Evolutionary conservation across 768 basidiomycete genomes (phyloP).

Genomic region (Boletus vinaceobasis): DNA sequence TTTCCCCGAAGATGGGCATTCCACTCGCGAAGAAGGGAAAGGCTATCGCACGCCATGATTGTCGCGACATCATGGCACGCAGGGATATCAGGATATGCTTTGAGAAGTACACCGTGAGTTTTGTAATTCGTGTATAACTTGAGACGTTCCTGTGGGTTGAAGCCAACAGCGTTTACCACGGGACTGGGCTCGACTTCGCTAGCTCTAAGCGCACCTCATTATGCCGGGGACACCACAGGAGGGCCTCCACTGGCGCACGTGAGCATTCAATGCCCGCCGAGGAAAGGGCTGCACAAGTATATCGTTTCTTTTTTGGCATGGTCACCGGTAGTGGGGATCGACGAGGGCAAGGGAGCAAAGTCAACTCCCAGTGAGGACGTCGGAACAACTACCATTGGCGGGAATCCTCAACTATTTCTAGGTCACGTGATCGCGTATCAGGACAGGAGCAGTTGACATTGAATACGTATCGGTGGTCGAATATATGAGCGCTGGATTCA

Average conservation of each 20-base stretch:
- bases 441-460: no score
- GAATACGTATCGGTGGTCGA: no score
- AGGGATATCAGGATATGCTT: conserved; percentile 26
- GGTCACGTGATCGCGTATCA: conserved; percentile 6
- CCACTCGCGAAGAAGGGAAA: conserved; percentile 33
- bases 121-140: conserved; percentile 39
- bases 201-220: conserved; percentile 28
- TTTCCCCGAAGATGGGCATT: conserved; percentile 31
- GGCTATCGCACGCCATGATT: conserved; percentile 29
- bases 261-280: conserved; percentile 13
- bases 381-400: background rate
- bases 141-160: conserved; percentile 27
- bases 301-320: conserved; percentile 15
- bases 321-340: background rate
- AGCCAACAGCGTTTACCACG: no score
- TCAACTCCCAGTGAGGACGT: background rate
- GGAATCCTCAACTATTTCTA: background rate
- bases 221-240: conserved; percentile 30
- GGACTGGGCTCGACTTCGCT: background rate
- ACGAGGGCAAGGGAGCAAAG: background rate
- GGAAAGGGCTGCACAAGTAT: conserved; percentile 17
- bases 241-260: conserved; percentile 5
- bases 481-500: background rate
- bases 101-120: conserved; percentile 29
- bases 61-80: conserved; percentile 24